A percentile compares a stretch with the other conserved stretches of the same genome.
phyloP scores from a whole-genome alignment of 768 basidiomycete species.

The Russula foetens region DNA sequence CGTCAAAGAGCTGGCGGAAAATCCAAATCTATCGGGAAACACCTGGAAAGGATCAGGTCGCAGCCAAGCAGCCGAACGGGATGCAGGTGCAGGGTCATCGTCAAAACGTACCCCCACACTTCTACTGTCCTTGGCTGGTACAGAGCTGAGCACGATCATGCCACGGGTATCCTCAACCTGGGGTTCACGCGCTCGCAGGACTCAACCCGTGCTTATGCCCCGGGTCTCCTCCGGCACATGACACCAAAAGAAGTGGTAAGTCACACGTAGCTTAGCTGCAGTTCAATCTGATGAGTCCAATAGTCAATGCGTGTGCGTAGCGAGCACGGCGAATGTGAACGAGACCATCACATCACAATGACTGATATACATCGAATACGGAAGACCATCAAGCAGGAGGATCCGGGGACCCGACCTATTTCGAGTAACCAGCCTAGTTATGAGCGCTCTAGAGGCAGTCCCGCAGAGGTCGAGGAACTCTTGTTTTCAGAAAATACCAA shows the following conservation, averaged over 20 bases:
- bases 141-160: neutral
- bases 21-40: neutral
- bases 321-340: neutral
- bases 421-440: neutral
- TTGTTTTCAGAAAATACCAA: neutral
- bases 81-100: neutral
- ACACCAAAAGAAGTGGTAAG: neutral
- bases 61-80: neutral
- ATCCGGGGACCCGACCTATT: neutral
- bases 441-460: neutral
- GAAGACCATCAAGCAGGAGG: neutral
- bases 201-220: neutral
- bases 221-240: neutral
- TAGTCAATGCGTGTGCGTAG: neutral
- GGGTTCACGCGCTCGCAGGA: neutral
- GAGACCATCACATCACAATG: neutral
- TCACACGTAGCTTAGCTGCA: neutral
- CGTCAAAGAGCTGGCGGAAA: neutral
- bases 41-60: neutral
- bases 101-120: neutral
- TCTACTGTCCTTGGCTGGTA: constrained; percentile 1
- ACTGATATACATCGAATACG: neutral
- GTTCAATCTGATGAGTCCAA: neutral
- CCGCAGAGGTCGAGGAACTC: neutral
- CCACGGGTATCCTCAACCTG: neutral